Conservation (phyloP, 2,329 filamentous ascomycete species). For the Anisogramma anomala region DNA sequence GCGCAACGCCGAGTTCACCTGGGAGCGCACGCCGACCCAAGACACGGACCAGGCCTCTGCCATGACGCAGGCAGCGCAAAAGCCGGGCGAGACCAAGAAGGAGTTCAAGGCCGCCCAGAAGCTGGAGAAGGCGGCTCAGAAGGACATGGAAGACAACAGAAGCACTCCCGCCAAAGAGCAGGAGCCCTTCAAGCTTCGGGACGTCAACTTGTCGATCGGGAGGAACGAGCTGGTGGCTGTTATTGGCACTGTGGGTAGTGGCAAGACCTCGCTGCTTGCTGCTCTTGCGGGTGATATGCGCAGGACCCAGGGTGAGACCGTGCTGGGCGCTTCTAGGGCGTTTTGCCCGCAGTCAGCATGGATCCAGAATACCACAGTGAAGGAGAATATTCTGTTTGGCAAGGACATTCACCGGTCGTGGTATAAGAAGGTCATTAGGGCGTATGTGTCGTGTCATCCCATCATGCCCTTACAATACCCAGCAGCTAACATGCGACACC, state of each 20-base stretch:
- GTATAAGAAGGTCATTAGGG: slow-evolving; percentile 76
- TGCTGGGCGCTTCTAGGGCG: slow-evolving; percentile 66
- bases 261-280: slow-evolving; percentile 80
- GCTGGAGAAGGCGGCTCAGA: slow-evolving; percentile 21
- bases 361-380: slow-evolving; percentile 87
- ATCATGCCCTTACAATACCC: background rate
- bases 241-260: slow-evolving; percentile 82
- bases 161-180: slow-evolving; percentile 35
- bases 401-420: slow-evolving; percentile 63
- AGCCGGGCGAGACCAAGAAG: slow-evolving; percentile 31
- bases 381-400: slow-evolving; percentile 85
- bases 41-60: slow-evolving; percentile 36
- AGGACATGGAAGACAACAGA: slow-evolving; percentile 27
- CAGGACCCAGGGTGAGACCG: slow-evolving; percentile 61
- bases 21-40: slow-evolving; percentile 58
- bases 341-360: slow-evolving; percentile 96
- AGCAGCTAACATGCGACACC: background rate
- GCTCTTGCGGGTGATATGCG: slow-evolving; percentile 92
- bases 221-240: slow-evolving; percentile 70
- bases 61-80: slow-evolving; percentile 30
- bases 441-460: slow-evolving; percentile 33
- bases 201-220: slow-evolving; percentile 55
- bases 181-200: slow-evolving; percentile 60
- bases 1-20: slow-evolving; percentile 67
- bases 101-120: slow-evolving; percentile 28